phyloP scores from a whole-genome alignment of 202 grass and related monocot species.

The Setaria viridis region DNA sequence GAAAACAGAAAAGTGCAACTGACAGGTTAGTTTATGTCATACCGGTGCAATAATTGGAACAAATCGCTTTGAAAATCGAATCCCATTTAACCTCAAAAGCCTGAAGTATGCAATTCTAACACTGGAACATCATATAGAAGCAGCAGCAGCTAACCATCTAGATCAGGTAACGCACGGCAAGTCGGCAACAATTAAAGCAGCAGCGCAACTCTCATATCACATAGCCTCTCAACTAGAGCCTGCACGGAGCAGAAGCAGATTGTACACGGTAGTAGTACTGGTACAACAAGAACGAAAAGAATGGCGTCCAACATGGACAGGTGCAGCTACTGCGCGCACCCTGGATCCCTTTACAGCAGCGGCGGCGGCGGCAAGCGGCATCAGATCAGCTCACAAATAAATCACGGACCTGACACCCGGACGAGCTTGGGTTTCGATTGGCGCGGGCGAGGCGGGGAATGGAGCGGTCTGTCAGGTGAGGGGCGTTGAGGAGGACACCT shows the following conservation, averaged over 20 bases:
- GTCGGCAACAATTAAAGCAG: constrained; percentile 1
- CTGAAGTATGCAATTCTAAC: constrained; percentile 27
- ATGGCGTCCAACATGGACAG: constrained; percentile 9
- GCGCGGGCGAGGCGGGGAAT: not conserved
- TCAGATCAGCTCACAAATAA: constrained; percentile 57
- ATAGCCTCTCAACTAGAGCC: constrained; percentile 26
- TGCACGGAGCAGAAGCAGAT: constrained; percentile 32
- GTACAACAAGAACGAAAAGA: constrained; percentile 29
- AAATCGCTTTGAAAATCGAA: constrained; percentile 22
- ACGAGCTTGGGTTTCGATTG: not conserved
- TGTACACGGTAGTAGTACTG: constrained; percentile 28
- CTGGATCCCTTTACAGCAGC: constrained; percentile 45
- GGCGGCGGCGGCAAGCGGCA: not conserved
- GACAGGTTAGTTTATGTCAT: constrained; percentile 31
- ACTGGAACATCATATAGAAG: not conserved
- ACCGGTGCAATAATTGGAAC: constrained; percentile 4
- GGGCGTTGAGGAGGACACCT: constrained; percentile 68
- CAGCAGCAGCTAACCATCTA: constrained; percentile 4
- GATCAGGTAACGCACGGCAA: not conserved
- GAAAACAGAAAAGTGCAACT: constrained; percentile 17
- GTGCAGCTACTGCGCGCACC: not conserved
- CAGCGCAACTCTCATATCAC: constrained; percentile 40
- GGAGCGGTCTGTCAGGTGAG: constrained; percentile 47
- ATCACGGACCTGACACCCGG: constrained; percentile 51
- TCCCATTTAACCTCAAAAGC: not conserved